Percentiles rank a stretch among this genome's conserved stretches.
Evolutionary conservation across 345 rosid species (phyloP).

Genomic region (Lepidium didymum): DNA sequence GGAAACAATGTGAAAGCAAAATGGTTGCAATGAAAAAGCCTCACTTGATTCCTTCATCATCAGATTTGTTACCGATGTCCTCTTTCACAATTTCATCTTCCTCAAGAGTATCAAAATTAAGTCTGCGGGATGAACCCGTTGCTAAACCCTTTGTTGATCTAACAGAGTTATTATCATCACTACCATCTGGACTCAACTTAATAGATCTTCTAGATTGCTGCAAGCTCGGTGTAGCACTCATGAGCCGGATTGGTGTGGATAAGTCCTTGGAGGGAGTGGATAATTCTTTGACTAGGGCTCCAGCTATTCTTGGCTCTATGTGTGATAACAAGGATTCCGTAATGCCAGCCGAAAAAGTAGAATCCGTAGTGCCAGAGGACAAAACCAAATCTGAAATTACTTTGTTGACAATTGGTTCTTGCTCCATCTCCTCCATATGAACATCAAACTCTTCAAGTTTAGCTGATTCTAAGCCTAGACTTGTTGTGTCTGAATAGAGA

Average conservation of each 20-base stretch:
- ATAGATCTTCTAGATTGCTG: slow-evolving; percentile 50
- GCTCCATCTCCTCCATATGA: slow-evolving; percentile 8
- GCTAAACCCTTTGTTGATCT: slow-evolving; percentile 36
- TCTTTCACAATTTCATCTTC: slow-evolving; percentile 19
- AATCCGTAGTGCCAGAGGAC: neutral
- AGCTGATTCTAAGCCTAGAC: neutral
- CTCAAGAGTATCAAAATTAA: slow-evolving; percentile 52
- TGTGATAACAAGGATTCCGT: neutral
- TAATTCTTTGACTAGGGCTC: slow-evolving; percentile 18
- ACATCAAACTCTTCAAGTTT: slow-evolving; percentile 5
- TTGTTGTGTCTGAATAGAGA: neutral
- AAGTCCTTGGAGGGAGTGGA: slow-evolving; percentile 28
- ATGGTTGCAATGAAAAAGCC: neutral
- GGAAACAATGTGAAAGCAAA: neutral
- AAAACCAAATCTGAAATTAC: neutral
- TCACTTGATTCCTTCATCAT: neutral
- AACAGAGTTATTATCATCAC: slow-evolving; percentile 16
- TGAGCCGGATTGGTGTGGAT: slow-evolving; percentile 52
- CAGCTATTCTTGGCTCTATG: slow-evolving; percentile 5
- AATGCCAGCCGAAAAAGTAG: neutral
- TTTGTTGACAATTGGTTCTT: neutral
- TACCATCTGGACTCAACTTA: slow-evolving; percentile 45
- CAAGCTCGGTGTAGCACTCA: slow-evolving; percentile 52
- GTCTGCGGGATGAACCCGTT: slow-evolving; percentile 47
- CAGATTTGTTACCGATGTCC: neutral